These are phyloP conservation scores for Secale cereale DNA, from an alignment of 176 grass and related monocot genomes.

Conservation along the genomic window DNA sequence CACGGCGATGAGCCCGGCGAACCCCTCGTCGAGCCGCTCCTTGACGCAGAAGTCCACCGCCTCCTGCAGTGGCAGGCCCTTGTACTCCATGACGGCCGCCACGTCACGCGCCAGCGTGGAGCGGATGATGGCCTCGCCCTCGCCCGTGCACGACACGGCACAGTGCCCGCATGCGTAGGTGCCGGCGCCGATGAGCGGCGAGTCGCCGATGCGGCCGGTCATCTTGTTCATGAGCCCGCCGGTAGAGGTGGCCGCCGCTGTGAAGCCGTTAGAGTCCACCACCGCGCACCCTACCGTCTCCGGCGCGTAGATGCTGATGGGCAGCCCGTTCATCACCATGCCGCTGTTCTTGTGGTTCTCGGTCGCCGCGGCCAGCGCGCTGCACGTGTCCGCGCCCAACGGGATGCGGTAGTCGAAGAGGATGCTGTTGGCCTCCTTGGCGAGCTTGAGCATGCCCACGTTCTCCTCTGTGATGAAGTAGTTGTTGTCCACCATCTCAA, in stretches of 20 bases:
- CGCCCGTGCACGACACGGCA: conserved; percentile 81
- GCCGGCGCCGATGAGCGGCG: conserved; percentile 73
- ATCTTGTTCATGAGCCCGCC: conserved; percentile 98
- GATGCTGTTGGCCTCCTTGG: conserved; percentile 84
- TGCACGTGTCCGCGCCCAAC: conserved; percentile 47
- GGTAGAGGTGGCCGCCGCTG: conserved; percentile 70
- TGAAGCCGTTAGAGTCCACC: conserved; percentile 47
- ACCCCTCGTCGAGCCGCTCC: conserved; percentile 63
- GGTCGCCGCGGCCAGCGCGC: conserved; percentile 16
- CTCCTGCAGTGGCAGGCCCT: conserved; percentile 59
- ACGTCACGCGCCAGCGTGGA: conserved; percentile 80
- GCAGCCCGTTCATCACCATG: conserved; percentile 81
- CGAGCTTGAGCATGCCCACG: conserved; percentile 86
- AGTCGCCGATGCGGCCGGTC: conserved; percentile 83
- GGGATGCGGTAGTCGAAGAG: conserved; percentile 87
- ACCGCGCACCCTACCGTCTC: conserved; percentile 89
- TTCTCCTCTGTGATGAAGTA: conserved; percentile 97
- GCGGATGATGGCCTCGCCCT: conserved; percentile 93
- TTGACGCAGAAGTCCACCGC: conserved; percentile 73
- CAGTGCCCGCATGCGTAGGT: conserved; percentile 76
- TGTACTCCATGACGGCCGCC: conserved; percentile 91
- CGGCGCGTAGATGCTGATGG: conserved; percentile 91
- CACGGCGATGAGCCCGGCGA: conserved; percentile 76
- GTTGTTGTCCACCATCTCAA: conserved; percentile 66
- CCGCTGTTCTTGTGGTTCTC: neutral